These are phyloP conservation scores for Fusarium verticillioides DNA, from an alignment of 2,329 filamentous ascomycete species.

Conservation along the genomic window DNA sequence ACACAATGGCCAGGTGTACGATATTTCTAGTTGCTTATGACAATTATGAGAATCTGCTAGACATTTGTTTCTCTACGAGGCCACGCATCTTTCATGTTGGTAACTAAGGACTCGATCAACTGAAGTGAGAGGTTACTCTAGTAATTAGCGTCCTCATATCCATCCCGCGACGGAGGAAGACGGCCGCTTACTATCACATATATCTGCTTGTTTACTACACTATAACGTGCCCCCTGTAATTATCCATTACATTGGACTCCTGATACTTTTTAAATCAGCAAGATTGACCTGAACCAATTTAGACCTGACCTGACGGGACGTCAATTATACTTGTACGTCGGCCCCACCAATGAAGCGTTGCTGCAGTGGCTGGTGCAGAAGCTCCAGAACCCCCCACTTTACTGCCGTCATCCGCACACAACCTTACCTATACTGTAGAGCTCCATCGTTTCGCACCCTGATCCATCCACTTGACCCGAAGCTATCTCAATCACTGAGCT, in stretches of 20 bases:
- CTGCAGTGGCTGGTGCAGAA: neutral
- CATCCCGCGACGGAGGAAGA: neutral
- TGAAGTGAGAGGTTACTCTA: neutral
- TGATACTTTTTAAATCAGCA: neutral
- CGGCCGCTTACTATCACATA: neutral
- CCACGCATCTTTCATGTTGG: neutral
- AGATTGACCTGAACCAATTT: neutral
- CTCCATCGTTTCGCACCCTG: conserved; percentile 13
- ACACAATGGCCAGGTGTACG: neutral
- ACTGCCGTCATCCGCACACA: conserved; percentile 34
- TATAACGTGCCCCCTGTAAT: neutral
- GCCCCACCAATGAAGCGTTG: neutral
- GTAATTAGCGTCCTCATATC: neutral
- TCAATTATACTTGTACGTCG: neutral
- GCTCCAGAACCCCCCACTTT: conserved; percentile 23
- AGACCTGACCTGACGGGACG: neutral
- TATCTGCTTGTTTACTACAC: neutral
- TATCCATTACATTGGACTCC: neutral
- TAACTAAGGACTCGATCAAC: neutral
- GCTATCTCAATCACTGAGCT: conserved; percentile 18
- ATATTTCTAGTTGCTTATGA: conserved; percentile 7
- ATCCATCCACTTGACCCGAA: neutral
- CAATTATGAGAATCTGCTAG: neutral
- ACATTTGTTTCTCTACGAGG: neutral
- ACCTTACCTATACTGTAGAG: conserved; percentile 4